These are phyloP conservation scores for Candida anglica DNA, from an alignment of 805 yeast species.

Conservation along the genomic window DNA sequence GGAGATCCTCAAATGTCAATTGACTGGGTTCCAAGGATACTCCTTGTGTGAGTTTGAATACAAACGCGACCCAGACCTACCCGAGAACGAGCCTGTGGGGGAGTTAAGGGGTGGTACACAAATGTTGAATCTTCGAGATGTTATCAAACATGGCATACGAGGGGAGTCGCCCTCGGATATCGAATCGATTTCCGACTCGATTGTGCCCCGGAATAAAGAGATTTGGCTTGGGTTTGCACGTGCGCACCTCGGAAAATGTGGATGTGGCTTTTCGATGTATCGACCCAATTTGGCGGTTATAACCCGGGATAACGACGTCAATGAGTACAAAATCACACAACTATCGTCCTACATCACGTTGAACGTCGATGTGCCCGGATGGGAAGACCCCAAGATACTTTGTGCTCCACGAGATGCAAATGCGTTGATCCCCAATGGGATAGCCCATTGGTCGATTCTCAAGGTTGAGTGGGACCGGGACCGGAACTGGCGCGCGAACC, in stretches of 20 bases:
- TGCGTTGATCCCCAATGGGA: conserved; percentile 33
- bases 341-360: conserved; percentile 26
- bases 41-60: conserved; percentile 21
- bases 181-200: neutral
- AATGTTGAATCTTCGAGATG: conserved; percentile 19
- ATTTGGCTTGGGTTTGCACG: conserved; percentile 47
- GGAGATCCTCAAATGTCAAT: conserved; percentile 11
- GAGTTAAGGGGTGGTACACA: conserved; percentile 36
- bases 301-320: conserved; percentile 4
- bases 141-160: conserved; percentile 4
- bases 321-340: conserved; percentile 20
- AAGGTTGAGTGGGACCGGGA: conserved; percentile 4
- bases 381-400: too few relatives aligned
- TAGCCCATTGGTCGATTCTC: conserved; percentile 21
- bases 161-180: neutral
- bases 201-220: conserved; percentile 26
- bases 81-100: conserved; percentile 15
- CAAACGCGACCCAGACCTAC: conserved; percentile 21
- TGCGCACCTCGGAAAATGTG: conserved; percentile 39
- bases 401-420: conserved; percentile 18
- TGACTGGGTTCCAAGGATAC: too few relatives aligned
- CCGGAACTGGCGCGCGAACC: too few relatives aligned
- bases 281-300: conserved; percentile 39
- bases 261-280: conserved; percentile 41
- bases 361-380: conserved; percentile 23